Evolutionary conservation across 139 green algal species (phyloP).

Genomic region (Yamagishiella unicocca): DNA sequence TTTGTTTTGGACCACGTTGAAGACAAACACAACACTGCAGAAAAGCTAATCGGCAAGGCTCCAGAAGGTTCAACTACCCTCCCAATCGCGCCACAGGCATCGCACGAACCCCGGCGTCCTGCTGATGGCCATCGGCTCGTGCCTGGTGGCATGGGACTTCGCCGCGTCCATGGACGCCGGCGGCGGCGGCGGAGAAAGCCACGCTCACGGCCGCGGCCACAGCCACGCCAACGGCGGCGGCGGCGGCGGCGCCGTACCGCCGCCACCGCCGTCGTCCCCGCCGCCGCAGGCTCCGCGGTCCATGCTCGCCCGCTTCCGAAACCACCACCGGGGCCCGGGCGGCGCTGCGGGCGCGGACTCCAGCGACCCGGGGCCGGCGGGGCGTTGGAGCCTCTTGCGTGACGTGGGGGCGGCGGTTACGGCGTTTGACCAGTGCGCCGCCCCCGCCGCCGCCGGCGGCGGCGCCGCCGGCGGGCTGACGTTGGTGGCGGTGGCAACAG

Average conservation of each 20-base stretch:
- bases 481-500: background rate
- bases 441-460: background rate
- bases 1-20: too few species aligned
- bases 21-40: too few species aligned
- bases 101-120: slow-evolving; percentile 10
- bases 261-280: background rate
- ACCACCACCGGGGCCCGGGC: background rate
- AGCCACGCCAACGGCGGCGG: background rate
- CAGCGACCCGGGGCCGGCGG: background rate
- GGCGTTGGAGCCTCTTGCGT: background rate
- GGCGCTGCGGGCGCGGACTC: too few species aligned
- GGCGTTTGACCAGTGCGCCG: slow-evolving; percentile 10
- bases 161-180: background rate
- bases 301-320: background rate
- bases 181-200: background rate
- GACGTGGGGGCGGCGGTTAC: background rate
- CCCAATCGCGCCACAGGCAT: slow-evolving; percentile 29
- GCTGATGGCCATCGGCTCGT: background rate
- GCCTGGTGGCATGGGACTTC: slow-evolving; percentile 18
- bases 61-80: too few species aligned
- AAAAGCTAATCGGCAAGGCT: too few species aligned
- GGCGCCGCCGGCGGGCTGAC: background rate
- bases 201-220: background rate
- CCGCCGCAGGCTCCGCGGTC: background rate
- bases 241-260: background rate